Evolutionary conservation across 257 asterid genomes (phyloP).

Genomic region (Forsythia viridissima): DNA sequence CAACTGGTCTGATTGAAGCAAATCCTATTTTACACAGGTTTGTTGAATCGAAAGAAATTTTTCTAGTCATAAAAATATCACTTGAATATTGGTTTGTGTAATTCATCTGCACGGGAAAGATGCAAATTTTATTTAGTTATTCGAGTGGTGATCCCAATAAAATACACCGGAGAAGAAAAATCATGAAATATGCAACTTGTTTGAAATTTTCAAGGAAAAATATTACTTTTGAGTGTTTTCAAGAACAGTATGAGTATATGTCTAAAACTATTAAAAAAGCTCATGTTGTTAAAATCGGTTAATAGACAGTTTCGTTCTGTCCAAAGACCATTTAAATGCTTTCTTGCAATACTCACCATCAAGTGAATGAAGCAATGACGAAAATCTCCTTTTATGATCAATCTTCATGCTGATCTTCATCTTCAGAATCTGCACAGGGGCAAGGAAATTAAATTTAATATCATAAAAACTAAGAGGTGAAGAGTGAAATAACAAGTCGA

Average conservation of each 20-base stretch:
- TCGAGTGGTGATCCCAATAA: not conserved
- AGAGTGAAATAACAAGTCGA: constrained; percentile 6
- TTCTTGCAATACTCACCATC: constrained; percentile 4
- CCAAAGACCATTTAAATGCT: not conserved
- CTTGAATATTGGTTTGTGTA: constrained; percentile 17
- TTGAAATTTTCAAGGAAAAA: not conserved
- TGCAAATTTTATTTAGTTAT: not conserved
- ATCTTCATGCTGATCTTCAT: constrained; percentile 69
- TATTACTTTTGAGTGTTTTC: no score
- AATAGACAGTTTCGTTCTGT: not conserved
- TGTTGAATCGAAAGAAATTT: constrained; percentile 18
- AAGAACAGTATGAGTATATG: not conserved
- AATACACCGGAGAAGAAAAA: not conserved
- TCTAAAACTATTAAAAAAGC: not conserved
- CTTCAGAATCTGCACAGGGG: constrained; percentile 70
- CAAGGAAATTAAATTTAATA: constrained; percentile 5
- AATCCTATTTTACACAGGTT: constrained; percentile 10
- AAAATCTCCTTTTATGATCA: constrained; percentile 31
- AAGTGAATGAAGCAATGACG: constrained; percentile 10
- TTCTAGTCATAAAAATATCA: constrained; percentile 1
- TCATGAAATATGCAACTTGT: not conserved
- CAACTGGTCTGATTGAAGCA: constrained; percentile 15
- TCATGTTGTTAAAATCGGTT: not conserved
- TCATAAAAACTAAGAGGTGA: not conserved
- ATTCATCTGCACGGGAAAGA: constrained; percentile 35